Evolutionary conservation across 305 asterid genomes (phyloP).

Genomic region (Fraxinus albicans): DNA sequence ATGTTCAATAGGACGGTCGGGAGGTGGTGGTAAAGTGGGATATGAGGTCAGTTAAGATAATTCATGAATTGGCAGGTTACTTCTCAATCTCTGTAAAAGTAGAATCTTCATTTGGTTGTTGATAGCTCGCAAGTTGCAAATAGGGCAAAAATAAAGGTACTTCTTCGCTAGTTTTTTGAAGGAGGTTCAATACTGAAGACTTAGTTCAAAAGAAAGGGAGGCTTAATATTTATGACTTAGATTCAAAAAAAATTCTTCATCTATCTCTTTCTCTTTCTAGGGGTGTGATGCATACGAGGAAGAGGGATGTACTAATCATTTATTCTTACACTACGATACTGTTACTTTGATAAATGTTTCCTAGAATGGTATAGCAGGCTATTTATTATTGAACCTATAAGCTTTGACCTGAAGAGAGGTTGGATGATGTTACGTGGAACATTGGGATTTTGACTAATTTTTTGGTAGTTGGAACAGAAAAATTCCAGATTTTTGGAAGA

Average conservation of each 20-base stretch:
- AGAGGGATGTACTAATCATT: background rate
- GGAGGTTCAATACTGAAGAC: background rate
- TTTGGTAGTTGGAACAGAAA: background rate
- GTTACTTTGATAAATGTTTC: background rate
- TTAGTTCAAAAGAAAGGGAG: background rate
- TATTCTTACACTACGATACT: background rate
- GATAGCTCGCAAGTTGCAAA: background rate
- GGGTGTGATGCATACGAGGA: background rate
- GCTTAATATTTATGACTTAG: background rate
- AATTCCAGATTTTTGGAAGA: background rate
- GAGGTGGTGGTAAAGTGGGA: background rate
- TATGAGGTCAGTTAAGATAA: background rate
- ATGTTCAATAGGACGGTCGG: background rate
- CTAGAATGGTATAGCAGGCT: background rate
- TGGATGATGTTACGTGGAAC: background rate
- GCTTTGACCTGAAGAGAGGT: background rate
- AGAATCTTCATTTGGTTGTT: background rate
- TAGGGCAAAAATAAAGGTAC: background rate
- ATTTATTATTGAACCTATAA: background rate
- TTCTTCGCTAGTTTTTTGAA: background rate
- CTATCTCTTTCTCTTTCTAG: background rate
- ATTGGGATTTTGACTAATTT: background rate
- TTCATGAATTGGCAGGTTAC: background rate
- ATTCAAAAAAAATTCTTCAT: background rate
- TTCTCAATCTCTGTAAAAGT: background rate